Evolutionary conservation across 148 eudicot species (phyloP).

Genomic region (Selenicereus undatus): DNA sequence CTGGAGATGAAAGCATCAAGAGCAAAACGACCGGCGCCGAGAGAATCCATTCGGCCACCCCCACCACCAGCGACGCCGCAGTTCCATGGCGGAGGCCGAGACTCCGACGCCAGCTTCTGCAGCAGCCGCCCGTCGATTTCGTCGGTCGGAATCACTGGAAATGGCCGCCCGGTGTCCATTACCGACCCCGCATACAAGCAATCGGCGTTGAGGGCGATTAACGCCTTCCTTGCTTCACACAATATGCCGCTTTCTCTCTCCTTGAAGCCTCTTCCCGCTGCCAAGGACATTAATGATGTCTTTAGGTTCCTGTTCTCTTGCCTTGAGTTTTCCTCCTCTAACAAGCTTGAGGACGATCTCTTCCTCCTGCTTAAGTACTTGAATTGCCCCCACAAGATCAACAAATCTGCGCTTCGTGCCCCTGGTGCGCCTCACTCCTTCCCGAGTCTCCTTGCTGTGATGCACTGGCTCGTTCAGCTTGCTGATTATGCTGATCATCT

Average conservation of each 20-base stretch:
- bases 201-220: constrained; percentile 58
- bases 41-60: background rate
- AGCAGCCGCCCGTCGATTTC: constrained; percentile 67
- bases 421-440: constrained; percentile 88
- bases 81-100: constrained; percentile 27
- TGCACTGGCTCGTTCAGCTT: constrained; percentile 79
- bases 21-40: background rate
- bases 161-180: constrained; percentile 12
- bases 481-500: constrained; percentile 46
- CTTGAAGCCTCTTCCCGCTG: constrained; percentile 63
- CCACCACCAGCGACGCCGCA: constrained; percentile 26
- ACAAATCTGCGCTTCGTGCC: constrained; percentile 67
- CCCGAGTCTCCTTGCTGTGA: constrained; percentile 56
- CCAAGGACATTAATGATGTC: constrained; percentile 55
- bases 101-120: constrained; percentile 79
- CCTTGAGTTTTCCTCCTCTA: constrained; percentile 29
- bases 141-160: constrained; percentile 23
- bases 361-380: constrained; percentile 36
- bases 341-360: constrained; percentile 63
- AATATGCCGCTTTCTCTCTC: constrained; percentile 33
- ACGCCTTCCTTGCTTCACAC: constrained; percentile 55
- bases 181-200: constrained; percentile 46
- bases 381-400: constrained; percentile 68
- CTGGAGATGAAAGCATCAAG: background rate
- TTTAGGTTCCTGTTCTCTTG: constrained; percentile 51